Percentiles rank a stretch among this genome's conserved stretches.
Evolutionary conservation across 495 filamentous ascomycete species (phyloP).

Genomic region (Podospora appendiculata): DNA sequence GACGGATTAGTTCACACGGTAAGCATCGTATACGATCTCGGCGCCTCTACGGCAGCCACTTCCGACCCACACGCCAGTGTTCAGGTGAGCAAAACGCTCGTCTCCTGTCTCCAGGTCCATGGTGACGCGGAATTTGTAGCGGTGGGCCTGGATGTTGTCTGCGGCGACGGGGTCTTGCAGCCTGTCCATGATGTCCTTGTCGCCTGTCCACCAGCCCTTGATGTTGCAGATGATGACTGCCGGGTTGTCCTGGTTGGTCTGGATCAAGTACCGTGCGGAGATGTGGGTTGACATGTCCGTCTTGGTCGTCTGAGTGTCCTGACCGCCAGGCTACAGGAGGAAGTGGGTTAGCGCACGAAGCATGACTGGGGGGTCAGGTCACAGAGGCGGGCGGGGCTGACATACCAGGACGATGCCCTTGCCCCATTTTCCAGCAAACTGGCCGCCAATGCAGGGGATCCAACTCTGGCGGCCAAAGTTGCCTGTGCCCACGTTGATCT

Average conservation of each 20-base stretch:
- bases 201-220: constrained; percentile 22
- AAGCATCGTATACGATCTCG: constrained; percentile 27
- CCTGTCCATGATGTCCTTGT: constrained; percentile 22
- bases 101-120: constrained; percentile 25
- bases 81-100: constrained; percentile 16
- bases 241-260: constrained; percentile 23
- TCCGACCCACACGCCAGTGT: constrained; percentile 17
- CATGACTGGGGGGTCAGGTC: no score
- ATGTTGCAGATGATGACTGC: constrained; percentile 21
- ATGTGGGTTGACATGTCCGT: constrained; percentile 18
- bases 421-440: constrained; percentile 22
- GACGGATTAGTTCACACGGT: constrained; percentile 13
- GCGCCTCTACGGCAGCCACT: constrained; percentile 21
- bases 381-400: background rate
- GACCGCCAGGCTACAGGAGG: constrained; percentile 13
- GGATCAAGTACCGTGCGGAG: constrained; percentile 19
- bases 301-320: constrained; percentile 19
- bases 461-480: constrained; percentile 14
- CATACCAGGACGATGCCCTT: constrained; percentile 20
- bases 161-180: constrained; percentile 22
- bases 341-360: background rate
- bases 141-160: constrained; percentile 18
- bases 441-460: constrained; percentile 21
- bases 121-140: constrained; percentile 20
- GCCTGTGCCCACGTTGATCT: constrained; percentile 13